These are phyloP conservation scores for Tetrapisispora arboricola DNA, from an alignment of 805 yeast genomes.

Conservation along the genomic window DNA sequence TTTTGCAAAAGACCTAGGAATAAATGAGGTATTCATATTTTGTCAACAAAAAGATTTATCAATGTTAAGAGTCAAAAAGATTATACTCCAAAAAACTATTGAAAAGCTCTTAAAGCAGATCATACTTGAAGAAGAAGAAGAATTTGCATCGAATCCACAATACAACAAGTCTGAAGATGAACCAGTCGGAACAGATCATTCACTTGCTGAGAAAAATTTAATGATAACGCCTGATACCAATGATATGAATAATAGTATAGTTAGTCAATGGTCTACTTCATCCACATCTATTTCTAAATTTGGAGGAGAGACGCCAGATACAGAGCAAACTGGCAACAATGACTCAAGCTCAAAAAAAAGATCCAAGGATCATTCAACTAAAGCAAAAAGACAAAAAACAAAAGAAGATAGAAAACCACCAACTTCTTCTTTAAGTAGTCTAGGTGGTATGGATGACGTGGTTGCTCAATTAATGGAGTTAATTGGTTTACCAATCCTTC, in stretches of 20 bases:
- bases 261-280: constrained; percentile 47
- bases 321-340: constrained; percentile 1
- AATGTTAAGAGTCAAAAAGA: constrained; percentile 59
- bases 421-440: constrained; percentile 49
- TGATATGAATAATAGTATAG: constrained; percentile 65
- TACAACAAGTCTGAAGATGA: constrained; percentile 21
- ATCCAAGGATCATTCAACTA: constrained; percentile 34
- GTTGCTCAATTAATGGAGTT: constrained; percentile 80
- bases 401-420: constrained; percentile 61
- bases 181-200: constrained; percentile 28
- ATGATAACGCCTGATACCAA: constrained; percentile 62
- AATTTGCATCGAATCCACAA: constrained; percentile 29
- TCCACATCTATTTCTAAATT: constrained; percentile 5
- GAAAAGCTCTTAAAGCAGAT: constrained; percentile 47
- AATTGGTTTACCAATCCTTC: constrained; percentile 83
- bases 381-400: constrained; percentile 34
- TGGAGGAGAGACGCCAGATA: constrained; percentile 8
- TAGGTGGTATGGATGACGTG: constrained; percentile 88
- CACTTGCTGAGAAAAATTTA: constrained; percentile 34
- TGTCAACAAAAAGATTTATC: constrained; percentile 58
- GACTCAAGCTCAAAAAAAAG: constrained; percentile 36
- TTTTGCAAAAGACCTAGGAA: constrained; percentile 49
- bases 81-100: constrained; percentile 50
- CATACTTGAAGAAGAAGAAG: constrained; percentile 51
- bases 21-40: constrained; percentile 43